These are phyloP conservation scores for Phytophthora rubi DNA, from an alignment of 352 stramenopile genomes.

Conservation along the genomic window DNA sequence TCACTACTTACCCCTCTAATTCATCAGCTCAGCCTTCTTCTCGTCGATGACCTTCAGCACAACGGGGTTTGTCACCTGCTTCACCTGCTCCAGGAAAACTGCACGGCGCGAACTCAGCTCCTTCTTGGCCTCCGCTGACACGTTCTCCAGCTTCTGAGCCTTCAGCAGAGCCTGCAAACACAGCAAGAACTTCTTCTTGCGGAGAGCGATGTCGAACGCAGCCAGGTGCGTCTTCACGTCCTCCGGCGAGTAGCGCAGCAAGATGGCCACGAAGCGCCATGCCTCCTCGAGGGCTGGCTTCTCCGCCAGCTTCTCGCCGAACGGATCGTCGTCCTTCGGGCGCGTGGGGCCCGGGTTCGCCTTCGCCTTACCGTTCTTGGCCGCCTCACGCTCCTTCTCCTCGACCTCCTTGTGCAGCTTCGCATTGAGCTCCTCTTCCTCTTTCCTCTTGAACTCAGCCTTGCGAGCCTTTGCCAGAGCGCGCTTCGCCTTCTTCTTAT, in stretches of 20 bases:
- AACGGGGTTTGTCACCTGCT: slow-evolving; percentile 64
- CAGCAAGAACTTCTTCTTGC: slow-evolving; percentile 77
- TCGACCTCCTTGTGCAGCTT: slow-evolving; percentile 83
- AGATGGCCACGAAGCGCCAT: slow-evolving; percentile 77
- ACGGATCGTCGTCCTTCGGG: slow-evolving; percentile 72
- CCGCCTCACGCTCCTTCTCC: slow-evolving; percentile 69
- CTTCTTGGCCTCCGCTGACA: slow-evolving; percentile 36
- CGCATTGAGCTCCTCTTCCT: slow-evolving; percentile 73
- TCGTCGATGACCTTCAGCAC: slow-evolving; percentile 69
- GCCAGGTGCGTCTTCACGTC: slow-evolving; percentile 75
- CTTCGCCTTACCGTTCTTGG: slow-evolving; percentile 82
- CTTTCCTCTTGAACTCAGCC: slow-evolving; percentile 90
- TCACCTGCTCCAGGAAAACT: slow-evolving; percentile 57
- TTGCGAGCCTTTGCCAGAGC: slow-evolving; percentile 90
- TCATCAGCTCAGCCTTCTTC: slow-evolving; percentile 64
- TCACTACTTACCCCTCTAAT: slow-evolving; percentile 35
- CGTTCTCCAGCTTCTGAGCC: slow-evolving; percentile 45
- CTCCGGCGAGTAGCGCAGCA: slow-evolving; percentile 65
- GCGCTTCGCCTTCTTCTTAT: slow-evolving; percentile 93
- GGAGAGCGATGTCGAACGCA: slow-evolving; percentile 78
- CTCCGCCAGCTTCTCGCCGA: slow-evolving; percentile 70
- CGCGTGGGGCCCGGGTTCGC: slow-evolving; percentile 49
- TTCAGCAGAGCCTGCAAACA: slow-evolving; percentile 82
- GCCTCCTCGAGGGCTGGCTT: slow-evolving; percentile 78
- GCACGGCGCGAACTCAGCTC: slow-evolving; percentile 46